Evolutionary conservation across 23 red algal genomes (phyloP).

Genomic region (Cyanidium caldarium): DNA sequence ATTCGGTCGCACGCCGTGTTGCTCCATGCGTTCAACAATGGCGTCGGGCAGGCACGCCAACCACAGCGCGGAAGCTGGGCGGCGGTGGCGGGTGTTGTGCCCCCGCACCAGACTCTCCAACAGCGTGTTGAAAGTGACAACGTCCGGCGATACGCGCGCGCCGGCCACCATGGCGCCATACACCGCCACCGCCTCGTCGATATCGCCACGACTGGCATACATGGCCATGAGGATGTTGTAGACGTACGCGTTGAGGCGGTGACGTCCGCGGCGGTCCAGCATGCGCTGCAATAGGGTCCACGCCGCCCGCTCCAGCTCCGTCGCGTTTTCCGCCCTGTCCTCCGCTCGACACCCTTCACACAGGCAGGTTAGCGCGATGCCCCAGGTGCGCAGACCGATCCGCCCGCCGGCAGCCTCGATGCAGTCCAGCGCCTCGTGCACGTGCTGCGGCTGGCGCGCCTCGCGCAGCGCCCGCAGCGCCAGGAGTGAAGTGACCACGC

Average conservation of each 20-base stretch:
- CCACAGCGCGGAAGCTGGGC: too few relatives aligned
- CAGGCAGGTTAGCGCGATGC: background rate
- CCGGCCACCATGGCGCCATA: background rate
- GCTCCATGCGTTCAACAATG: background rate
- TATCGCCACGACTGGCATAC: background rate
- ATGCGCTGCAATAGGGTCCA: background rate
- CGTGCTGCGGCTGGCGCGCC: background rate
- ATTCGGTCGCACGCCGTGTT: background rate
- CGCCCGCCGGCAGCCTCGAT: background rate
- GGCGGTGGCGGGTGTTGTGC: too few relatives aligned
- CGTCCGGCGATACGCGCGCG: background rate
- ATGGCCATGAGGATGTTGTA: conserved; percentile 1
- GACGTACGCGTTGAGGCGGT: background rate
- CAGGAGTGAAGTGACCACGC: conserved; percentile 1
- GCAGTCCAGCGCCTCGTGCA: background rate
- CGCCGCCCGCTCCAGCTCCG: background rate
- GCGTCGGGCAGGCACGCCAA: too few relatives aligned
- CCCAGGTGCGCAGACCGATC: background rate
- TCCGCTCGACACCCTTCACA: background rate
- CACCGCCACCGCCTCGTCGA: background rate
- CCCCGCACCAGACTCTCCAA: background rate
- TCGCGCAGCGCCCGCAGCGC: background rate
- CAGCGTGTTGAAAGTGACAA: background rate
- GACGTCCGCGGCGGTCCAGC: background rate
- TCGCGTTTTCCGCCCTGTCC: background rate